Percentiles rank a stretch among this genome's conserved stretches.
Evolutionary conservation across 1,284 basidiomycete species (phyloP).

Genomic region (Vanrija pseudolonga): DNA sequence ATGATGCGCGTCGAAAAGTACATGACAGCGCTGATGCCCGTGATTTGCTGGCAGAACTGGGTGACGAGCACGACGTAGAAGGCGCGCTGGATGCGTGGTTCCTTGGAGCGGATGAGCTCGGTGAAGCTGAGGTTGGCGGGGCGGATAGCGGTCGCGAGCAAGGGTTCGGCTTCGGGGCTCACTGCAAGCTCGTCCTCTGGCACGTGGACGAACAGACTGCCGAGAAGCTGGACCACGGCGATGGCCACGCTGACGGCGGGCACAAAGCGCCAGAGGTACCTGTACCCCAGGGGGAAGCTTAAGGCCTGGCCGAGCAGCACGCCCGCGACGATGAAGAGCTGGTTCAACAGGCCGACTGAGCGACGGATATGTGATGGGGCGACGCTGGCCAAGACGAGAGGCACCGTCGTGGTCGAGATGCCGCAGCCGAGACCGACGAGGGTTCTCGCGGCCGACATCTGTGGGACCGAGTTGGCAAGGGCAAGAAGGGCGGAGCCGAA

Average conservation of each 20-base stretch:
- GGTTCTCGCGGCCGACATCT: slow-evolving; percentile 32
- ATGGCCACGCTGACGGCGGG: slow-evolving; percentile 35
- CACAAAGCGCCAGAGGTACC: slow-evolving; percentile 44
- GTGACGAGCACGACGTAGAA: slow-evolving; percentile 34
- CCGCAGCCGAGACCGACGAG: slow-evolving; percentile 51
- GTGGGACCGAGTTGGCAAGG: slow-evolving; percentile 16
- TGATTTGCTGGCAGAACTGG: slow-evolving; percentile 37
- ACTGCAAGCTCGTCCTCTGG: not conserved
- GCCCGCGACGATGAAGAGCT: slow-evolving; percentile 46
- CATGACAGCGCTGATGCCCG: slow-evolving; percentile 45
- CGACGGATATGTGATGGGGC: slow-evolving; percentile 46
- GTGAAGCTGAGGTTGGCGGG: slow-evolving; percentile 20
- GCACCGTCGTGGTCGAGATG: slow-evolving; percentile 49
- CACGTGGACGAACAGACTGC: slow-evolving; percentile 23
- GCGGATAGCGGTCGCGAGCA: not conserved
- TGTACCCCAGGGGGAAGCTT: slow-evolving; percentile 39
- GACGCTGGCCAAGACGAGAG: slow-evolving; percentile 49
- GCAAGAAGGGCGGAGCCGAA: slow-evolving; percentile 25
- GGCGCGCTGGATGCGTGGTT: slow-evolving; percentile 8
- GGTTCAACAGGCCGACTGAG: slow-evolving; percentile 51
- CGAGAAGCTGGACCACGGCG: slow-evolving; percentile 41
- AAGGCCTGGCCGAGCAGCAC: slow-evolving; percentile 48
- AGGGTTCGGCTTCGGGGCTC: not conserved
- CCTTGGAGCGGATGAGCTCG: slow-evolving; percentile 27
- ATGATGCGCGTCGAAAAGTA: slow-evolving; percentile 49